A percentile compares a stretch with the other conserved stretches of the same genome.
These are phyloP conservation scores for Leccinum pallidistipes DNA, from an alignment of 1,284 basidiomycete species.

Conservation along the genomic window DNA sequence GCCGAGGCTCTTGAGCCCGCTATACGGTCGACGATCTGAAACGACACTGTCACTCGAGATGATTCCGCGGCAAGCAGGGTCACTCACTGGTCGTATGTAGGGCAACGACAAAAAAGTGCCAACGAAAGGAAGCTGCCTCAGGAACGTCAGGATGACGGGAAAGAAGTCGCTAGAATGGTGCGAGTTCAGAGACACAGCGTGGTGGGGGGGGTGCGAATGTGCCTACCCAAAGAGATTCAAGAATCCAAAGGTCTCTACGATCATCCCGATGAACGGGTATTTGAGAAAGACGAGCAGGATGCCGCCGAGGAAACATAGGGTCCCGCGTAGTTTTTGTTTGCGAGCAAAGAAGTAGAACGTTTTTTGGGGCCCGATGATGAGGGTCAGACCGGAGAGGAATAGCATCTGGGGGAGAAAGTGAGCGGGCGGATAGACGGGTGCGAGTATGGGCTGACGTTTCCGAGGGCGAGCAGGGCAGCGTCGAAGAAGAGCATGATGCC, in stretches of 20 bases:
- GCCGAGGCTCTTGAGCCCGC: conserved; percentile 76
- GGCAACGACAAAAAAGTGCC: conserved; percentile 88
- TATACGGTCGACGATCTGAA: conserved; percentile 69
- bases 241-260: conserved; percentile 95
- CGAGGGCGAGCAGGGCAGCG: conserved; percentile 93
- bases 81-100: conserved; percentile 70
- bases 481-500: conserved; percentile 98
- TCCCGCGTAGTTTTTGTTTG: conserved; percentile 95
- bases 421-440: conserved; percentile 1
- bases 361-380: conserved; percentile 95
- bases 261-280: conserved; percentile 92
- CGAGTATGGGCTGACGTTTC: conserved; percentile 63
- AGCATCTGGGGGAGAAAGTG: conserved; percentile 62
- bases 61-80: neutral
- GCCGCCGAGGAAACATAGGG: conserved; percentile 87
- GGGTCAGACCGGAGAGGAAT: conserved; percentile 88
- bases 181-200: conserved; percentile 6
- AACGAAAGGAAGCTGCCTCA: conserved; percentile 92
- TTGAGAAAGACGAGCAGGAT: conserved; percentile 87
- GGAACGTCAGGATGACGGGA: conserved; percentile 95
- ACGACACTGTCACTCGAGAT: conserved; percentile 9
- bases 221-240: conserved; percentile 96
- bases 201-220: conserved; percentile 10
- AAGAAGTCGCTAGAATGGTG: conserved; percentile 86
- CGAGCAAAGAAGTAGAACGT: conserved; percentile 99